These are phyloP conservation scores for Dendrobium huoshanense DNA, from an alignment of 106 monocot species.

Conservation along the genomic window DNA sequence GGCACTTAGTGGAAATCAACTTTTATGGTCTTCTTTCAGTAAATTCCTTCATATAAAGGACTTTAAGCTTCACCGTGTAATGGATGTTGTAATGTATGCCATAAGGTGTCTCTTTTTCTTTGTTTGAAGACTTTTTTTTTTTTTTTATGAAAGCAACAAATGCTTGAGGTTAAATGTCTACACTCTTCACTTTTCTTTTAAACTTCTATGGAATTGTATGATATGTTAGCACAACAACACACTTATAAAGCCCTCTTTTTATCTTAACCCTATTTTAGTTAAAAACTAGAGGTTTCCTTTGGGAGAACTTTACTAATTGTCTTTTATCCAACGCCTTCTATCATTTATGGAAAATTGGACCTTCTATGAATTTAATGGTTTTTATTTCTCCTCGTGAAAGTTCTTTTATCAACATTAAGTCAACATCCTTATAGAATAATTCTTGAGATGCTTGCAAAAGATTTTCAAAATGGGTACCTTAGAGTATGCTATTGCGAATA, in stretches of 20 bases:
- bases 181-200: neutral
- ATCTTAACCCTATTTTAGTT: neutral
- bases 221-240: neutral
- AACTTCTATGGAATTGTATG: neutral
- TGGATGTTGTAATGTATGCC: neutral
- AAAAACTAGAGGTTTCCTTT: neutral
- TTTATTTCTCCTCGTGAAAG: neutral
- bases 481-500: neutral
- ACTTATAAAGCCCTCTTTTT: neutral
- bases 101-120: neutral
- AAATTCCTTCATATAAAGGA: neutral
- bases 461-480: neutral
- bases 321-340: neutral
- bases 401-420: neutral
- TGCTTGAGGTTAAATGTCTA: neutral
- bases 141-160: neutral
- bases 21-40: neutral
- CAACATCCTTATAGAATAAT: neutral
- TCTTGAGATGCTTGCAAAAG: neutral
- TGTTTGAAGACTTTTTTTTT: neutral
- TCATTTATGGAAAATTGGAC: neutral
- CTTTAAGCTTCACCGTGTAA: neutral
- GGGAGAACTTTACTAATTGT: neutral
- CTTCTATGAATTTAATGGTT: conserved; percentile 1
- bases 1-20: neutral